Evolutionary conservation across 106 monocot genomes (phyloP), one percentile per base, ranked within the genome.

Genomic region (Amphibolis antarctica): DNA sequence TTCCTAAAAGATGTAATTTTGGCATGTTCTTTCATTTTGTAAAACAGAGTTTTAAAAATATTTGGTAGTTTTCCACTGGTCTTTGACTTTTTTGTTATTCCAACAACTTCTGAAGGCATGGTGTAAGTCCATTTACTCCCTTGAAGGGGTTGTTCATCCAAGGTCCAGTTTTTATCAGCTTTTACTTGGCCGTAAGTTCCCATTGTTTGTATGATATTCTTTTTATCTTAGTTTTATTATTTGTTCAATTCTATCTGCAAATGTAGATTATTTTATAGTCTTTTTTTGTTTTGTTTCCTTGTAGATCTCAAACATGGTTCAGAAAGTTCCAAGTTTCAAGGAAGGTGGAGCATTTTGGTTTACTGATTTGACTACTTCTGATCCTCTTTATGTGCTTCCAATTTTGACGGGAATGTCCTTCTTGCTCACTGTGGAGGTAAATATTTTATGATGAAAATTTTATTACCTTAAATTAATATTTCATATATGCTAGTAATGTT

Each of bases 241-340:
- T 57, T 1, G 15, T 56, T 15, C 3, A 57, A 20, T 24, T 55
- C 55, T 12, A 12, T 55, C 26, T 1, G 46, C 24, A 4, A 1
- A 27, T 24, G 22, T 25, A 4, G 12, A 24, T 12, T 55, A 12
- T 12, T 27, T 26, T 26, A 15, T 10, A 12, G 18, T 31, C 11
- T 31, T 50, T 4, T 50, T 61, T 11, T 18, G n/a, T 63, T 18
- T 28, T 63, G 36, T 50, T 53, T 59, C 55, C 42, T 67, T 72
- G 44, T 72, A 98, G 98, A 98, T 98, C 51, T 73, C 84, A 59
- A 98, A 91, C 46, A 91, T 98, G 98, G 85, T 88, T 65, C 85
- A 98, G 68, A 98, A 98, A 77, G 98, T 98, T 42, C 98, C 98
- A 44, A 91, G 91, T 64, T 75, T 98, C 61, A 98, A 91, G 80